Evolutionary conservation across 768 basidiomycete species (phyloP).

Genomic region (Boletus sp.): DNA sequence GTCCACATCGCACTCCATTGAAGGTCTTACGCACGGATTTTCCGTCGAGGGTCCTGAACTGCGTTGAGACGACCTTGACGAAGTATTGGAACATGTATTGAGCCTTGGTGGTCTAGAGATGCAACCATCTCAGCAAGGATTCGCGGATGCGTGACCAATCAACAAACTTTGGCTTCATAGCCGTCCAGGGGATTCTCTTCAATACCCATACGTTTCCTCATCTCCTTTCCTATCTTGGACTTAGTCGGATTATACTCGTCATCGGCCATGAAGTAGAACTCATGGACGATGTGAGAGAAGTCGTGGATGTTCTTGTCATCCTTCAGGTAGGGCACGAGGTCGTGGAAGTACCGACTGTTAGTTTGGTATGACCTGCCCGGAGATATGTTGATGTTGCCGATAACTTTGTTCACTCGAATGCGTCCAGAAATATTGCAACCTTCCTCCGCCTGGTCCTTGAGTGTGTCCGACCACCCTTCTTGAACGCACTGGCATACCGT

Average conservation of each 20-base stretch:
- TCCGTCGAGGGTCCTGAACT: conserved; percentile 82
- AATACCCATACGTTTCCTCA: conserved; percentile 75
- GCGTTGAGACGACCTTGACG: conserved; percentile 97
- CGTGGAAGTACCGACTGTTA: conserved; percentile 73
- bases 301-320: conserved; percentile 89
- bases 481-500: conserved; percentile 64
- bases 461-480: conserved; percentile 94
- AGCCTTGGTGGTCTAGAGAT: conserved; percentile 61
- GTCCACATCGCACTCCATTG: not conserved
- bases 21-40: conserved; percentile 47
- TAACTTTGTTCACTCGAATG: conserved; percentile 94
- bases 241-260: conserved; percentile 77
- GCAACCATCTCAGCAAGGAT: conserved; percentile 1
- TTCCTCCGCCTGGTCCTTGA: conserved; percentile 88
- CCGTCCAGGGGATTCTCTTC: conserved; percentile 74
- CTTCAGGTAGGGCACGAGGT: conserved; percentile 91
- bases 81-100: conserved; percentile 99
- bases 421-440: conserved; percentile 93
- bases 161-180: conserved; percentile 53
- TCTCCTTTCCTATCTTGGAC: conserved; percentile 54
- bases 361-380: conserved; percentile 95
- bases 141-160: not conserved
- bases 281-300: conserved; percentile 86
- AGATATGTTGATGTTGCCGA: conserved; percentile 93
- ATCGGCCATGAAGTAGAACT: conserved; percentile 75